Percentiles rank a stretch among this genome's conserved stretches.
Evolutionary conservation across 2,329 filamentous ascomycete genomes (phyloP).

Genomic region (Beauveria scarabaeidicola): DNA sequence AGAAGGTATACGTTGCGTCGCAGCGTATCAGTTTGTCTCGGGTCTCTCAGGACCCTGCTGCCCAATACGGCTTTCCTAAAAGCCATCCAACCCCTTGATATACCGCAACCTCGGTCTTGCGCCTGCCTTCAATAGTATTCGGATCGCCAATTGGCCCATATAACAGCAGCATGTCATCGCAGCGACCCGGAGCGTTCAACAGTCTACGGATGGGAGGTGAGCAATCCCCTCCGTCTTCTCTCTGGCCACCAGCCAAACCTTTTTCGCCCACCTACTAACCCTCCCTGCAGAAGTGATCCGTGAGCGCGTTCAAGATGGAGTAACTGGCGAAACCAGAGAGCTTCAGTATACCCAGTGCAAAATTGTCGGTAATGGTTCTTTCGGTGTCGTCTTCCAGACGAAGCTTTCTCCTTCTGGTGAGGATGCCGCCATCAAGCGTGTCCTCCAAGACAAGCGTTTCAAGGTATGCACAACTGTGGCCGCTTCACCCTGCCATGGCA

Average conservation of each 20-base stretch:
- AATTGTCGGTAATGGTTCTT: slow-evolving; percentile 98
- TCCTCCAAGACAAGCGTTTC: slow-evolving; percentile 98
- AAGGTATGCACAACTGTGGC: slow-evolving; percentile 58
- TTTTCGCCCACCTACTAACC: slow-evolving; percentile 17
- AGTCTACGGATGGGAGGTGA: slow-evolving; percentile 94
- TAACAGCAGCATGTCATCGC: slow-evolving; percentile 65
- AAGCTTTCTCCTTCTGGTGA: slow-evolving; percentile 97
- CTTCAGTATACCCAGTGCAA: slow-evolving; percentile 99
- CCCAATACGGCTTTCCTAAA: slow-evolving; percentile 30
- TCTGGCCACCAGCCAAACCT: not conserved
- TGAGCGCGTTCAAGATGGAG: slow-evolving; percentile 97
- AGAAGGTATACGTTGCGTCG: slow-evolving; percentile 4
- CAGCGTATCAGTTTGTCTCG: not conserved
- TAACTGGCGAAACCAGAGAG: slow-evolving; percentile 93
- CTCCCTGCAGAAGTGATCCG: slow-evolving; percentile 74
- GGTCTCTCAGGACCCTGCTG: slow-evolving; percentile 17
- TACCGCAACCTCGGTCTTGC: slow-evolving; percentile 14
- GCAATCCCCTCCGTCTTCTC: slow-evolving; percentile 11
- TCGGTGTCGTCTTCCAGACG: slow-evolving; percentile 97
- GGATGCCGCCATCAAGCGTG: slow-evolving; percentile 97
- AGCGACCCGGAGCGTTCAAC: slow-evolving; percentile 81
- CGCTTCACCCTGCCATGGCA: not conserved
- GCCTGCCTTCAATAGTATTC: not conserved
- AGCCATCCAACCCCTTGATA: slow-evolving; percentile 21
- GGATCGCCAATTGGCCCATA: slow-evolving; percentile 5